Evolutionary conservation across 1,284 basidiomycete species (phyloP), one percentile per base, ranked within the genome.

Genomic region (Agaricales sp.): DNA sequence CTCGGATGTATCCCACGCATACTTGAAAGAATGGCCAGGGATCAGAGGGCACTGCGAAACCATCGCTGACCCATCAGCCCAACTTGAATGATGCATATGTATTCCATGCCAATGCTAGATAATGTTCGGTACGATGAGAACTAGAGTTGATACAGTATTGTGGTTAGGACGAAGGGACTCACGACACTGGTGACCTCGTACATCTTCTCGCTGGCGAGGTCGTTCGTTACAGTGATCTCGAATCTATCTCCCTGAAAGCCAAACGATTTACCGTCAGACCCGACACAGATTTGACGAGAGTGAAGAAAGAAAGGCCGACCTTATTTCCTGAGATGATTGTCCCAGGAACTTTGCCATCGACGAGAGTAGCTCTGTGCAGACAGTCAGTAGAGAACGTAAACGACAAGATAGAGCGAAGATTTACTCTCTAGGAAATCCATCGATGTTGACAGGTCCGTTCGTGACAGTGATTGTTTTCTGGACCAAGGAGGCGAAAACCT

Each of bases 21-120:
- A 50, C 18, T 54, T 23, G 37, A 54, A 55, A 8, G 51, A 51
- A 37, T 56, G 51, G 18, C 52, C 14, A 25, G 50, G 46, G 38
- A 61, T 57, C 43, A 66, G 55, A 13, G 57, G 54, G 45, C 55
- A 73, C 55, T 73, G 70, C 16, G 64, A 70, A 4, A 75, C 64
- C 21, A 57, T 57, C 6, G 59, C 61, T 12, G 57, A 51, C 43
- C 68, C 69, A 46, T 70, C 69, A 21, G 63, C 64, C 55, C 61
- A 68, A 46, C 57, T 63, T 1, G 65, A 64, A 51, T 57, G 58
- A 47, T 52, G 57, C 59, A 59, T 67, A 45, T 60, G 62, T 22
- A 69, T 30, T 1, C 66, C 66, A 24, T 68, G 67, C 67, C 68
- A 69, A 51, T 70, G 68, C 65, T 64, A 52, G 21, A 13, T 23